These are phyloP conservation scores for Mycena rebaudengoi DNA, from an alignment of 768 basidiomycete species.

Conservation along the genomic window DNA sequence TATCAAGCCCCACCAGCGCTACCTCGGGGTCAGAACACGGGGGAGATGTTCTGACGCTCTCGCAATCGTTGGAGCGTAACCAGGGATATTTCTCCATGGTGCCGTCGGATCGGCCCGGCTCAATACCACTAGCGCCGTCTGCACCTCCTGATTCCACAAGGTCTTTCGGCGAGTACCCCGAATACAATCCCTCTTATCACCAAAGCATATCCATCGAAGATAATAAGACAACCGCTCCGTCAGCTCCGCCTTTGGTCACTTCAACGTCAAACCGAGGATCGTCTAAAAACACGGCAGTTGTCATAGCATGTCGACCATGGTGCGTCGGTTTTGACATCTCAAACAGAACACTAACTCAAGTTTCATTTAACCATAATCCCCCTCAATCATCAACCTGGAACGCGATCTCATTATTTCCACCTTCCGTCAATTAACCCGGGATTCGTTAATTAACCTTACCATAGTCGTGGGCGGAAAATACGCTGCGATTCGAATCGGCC, in stretches of 20 bases:
- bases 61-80: conserved; percentile 24
- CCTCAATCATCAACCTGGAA: conserved; percentile 30
- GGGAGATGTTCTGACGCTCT: conserved; percentile 6
- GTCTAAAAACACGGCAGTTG: conserved; percentile 70
- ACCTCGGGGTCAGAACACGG: conserved; percentile 26
- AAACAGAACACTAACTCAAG: conserved; percentile 43
- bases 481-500: conserved; percentile 87
- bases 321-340: conserved; percentile 51
- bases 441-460: conserved; percentile 21
- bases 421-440: conserved; percentile 31
- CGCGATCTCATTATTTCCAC: conserved; percentile 40
- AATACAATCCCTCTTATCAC: conserved; percentile 15
- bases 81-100: conserved; percentile 24
- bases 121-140: conserved; percentile 4
- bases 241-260: conserved; percentile 42
- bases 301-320: conserved; percentile 90
- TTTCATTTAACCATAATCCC: conserved; percentile 30
- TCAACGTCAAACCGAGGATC: conserved; percentile 43
- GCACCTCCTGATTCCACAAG: neutral
- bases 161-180: conserved; percentile 14
- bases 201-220: conserved; percentile 51
- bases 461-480: conserved; percentile 85
- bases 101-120: conserved; percentile 20
- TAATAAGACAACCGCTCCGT: conserved; percentile 26
- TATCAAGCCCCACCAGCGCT: conserved; percentile 27